Evolutionary conservation across 768 basidiomycete species (phyloP).

Genomic region (Tulasnella sp.): DNA sequence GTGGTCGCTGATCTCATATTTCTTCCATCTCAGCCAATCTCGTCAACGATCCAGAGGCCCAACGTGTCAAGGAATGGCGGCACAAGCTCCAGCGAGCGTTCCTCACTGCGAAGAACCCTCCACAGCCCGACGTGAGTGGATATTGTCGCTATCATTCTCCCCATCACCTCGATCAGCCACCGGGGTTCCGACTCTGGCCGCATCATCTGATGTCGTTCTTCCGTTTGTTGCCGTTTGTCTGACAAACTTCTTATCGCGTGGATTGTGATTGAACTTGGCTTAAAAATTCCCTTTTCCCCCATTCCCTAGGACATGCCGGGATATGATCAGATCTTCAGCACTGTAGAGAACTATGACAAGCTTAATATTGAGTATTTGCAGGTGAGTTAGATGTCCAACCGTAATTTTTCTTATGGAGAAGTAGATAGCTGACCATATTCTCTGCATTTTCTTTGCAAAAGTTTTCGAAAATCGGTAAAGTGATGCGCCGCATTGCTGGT

Average conservation of each 20-base stretch:
- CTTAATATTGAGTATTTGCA: conserved; percentile 69
- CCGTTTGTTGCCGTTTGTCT: conserved; percentile 13
- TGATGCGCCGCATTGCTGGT: conserved; percentile 76
- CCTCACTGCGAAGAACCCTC: conserved; percentile 45
- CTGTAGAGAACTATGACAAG: conserved; percentile 62
- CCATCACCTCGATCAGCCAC: not conserved
- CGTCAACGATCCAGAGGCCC: conserved; percentile 48
- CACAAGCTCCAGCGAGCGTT: conserved; percentile 86
- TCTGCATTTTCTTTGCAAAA: conserved; percentile 24
- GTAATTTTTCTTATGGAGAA: not conserved
- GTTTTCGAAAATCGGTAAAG: conserved; percentile 77
- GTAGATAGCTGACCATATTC: not conserved
- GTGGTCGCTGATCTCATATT: conserved; percentile 12
- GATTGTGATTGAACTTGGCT: not conserved
- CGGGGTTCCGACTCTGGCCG: conserved; percentile 6
- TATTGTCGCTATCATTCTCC: not conserved
- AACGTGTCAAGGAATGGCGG: conserved; percentile 81
- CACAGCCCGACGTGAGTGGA: conserved; percentile 50
- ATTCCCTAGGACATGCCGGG: conserved; percentile 59
- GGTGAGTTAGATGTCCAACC: conserved; percentile 28
- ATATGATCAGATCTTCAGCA: conserved; percentile 60
- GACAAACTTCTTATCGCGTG: not conserved
- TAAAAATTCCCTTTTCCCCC: conserved; percentile 11
- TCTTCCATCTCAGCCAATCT: conserved; percentile 31
- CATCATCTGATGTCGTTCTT: conserved; percentile 9